Percentiles rank a stretch among this genome's conserved stretches.
These are phyloP conservation scores for Evernia prunastri DNA, from an alignment of 495 filamentous ascomycete species.

Conservation along the genomic window DNA sequence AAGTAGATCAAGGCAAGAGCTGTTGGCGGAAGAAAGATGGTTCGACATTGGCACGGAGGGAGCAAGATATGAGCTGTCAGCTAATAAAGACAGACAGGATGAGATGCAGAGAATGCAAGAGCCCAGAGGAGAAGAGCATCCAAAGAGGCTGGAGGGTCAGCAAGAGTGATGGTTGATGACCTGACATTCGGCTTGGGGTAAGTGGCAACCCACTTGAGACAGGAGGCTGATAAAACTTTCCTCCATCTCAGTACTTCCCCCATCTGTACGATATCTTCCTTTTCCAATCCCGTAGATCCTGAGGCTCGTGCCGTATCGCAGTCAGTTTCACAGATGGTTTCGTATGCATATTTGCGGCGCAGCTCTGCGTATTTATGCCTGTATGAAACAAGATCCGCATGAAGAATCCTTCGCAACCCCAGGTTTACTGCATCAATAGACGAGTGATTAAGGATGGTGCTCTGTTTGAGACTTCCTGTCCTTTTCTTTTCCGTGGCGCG, in stretches of 20 bases:
- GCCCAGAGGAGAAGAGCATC: neutral
- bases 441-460: neutral
- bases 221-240: too few species aligned
- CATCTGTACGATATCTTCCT: too few species aligned
- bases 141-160: neutral
- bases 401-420: neutral
- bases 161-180: neutral
- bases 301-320: neutral
- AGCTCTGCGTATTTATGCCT: neutral
- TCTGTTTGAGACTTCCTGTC: neutral
- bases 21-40: neutral
- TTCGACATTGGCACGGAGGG: neutral
- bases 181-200: too few species aligned
- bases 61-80: neutral
- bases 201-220: too few species aligned
- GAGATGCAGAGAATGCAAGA: neutral
- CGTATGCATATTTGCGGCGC: neutral
- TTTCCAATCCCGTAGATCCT: neutral
- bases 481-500: neutral
- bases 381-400: neutral
- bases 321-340: too few species aligned
- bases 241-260: too few species aligned
- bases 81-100: neutral
- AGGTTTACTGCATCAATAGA: too few species aligned
- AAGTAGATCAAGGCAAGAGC: neutral